Conservation (phyloP, 2,329 filamentous ascomycete genomes). For the Arachnopeziza araneosa region DNA sequence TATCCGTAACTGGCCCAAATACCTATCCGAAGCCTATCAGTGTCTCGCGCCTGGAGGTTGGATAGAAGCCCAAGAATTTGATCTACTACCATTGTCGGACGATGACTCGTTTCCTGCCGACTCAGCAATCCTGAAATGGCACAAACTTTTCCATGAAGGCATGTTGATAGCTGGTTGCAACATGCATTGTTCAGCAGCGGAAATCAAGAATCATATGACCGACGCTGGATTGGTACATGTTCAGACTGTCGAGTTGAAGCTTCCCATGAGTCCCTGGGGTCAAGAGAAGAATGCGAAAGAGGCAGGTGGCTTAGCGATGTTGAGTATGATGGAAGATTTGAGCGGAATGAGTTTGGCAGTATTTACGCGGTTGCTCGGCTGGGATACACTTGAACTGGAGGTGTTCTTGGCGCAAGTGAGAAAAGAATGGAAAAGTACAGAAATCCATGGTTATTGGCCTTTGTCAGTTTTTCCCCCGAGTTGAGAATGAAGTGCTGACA, state of each 20-base stretch:
- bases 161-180: constrained; percentile 8
- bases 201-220: constrained; percentile 23
- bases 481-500: background rate
- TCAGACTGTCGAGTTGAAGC: constrained; percentile 34
- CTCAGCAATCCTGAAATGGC: constrained; percentile 10
- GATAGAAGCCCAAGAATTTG: constrained; percentile 19
- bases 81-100: constrained; percentile 7
- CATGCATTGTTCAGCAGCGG: constrained; percentile 15
- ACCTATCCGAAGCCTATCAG: constrained; percentile 8
- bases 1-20: constrained; percentile 34
- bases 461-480: constrained; percentile 10
- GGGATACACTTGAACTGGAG: constrained; percentile 12
- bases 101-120: constrained; percentile 15
- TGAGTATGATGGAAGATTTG: constrained; percentile 12
- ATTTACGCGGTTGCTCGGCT: constrained; percentile 13
- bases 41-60: constrained; percentile 17
- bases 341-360: constrained; percentile 14
- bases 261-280: constrained; percentile 45
- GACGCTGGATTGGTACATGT: constrained; percentile 39
- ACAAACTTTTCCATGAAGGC: constrained; percentile 8
- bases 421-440: constrained; percentile 10
- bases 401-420: constrained; percentile 11
- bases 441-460: constrained; percentile 15
- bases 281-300: constrained; percentile 40
- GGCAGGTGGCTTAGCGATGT: constrained; percentile 29